Evolutionary conservation across 208 protist species (phyloP).

Genomic region (Willaertia magna): DNA sequence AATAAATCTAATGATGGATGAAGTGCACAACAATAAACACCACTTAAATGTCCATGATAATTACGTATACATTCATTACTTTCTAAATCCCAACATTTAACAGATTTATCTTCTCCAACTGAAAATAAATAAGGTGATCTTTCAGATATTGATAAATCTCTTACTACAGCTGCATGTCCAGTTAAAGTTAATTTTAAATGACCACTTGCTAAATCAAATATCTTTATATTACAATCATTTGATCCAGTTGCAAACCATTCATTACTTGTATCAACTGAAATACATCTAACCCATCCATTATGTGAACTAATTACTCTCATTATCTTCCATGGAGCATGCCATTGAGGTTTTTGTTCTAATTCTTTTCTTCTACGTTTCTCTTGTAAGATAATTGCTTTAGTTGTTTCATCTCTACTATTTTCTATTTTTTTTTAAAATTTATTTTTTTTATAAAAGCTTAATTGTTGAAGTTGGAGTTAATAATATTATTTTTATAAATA

Average conservation of each 20-base stretch:
- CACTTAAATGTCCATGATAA: constrained; percentile 93
- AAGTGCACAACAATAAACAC: constrained; percentile 71
- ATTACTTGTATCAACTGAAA: constrained; percentile 93
- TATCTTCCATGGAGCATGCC: constrained; percentile 86
- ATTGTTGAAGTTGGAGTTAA: too few relatives aligned
- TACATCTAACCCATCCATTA: constrained; percentile 85
- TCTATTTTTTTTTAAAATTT: too few relatives aligned
- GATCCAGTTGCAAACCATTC: constrained; percentile 96
- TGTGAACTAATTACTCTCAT: constrained; percentile 68
- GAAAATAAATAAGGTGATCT: constrained; percentile 96
- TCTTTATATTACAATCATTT: constrained; percentile 95
- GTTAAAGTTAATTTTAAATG: constrained; percentile 94
- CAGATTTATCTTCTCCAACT: constrained; percentile 90
- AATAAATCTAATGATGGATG: constrained; percentile 95
- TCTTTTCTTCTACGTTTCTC: background rate
- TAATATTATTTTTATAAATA: too few relatives aligned
- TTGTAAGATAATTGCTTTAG: background rate
- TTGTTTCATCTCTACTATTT: background rate
- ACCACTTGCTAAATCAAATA: constrained; percentile 91
- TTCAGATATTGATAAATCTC: constrained; percentile 63
- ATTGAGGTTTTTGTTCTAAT: constrained; percentile 32
- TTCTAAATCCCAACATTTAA: constrained; percentile 99
- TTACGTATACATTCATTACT: constrained; percentile 58
- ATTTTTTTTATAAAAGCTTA: too few relatives aligned
- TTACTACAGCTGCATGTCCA: constrained; percentile 85